Evolutionary conservation across 2,329 filamentous ascomycete species (phyloP).

Genomic region (Chrysoporthe deuterocubensis): DNA sequence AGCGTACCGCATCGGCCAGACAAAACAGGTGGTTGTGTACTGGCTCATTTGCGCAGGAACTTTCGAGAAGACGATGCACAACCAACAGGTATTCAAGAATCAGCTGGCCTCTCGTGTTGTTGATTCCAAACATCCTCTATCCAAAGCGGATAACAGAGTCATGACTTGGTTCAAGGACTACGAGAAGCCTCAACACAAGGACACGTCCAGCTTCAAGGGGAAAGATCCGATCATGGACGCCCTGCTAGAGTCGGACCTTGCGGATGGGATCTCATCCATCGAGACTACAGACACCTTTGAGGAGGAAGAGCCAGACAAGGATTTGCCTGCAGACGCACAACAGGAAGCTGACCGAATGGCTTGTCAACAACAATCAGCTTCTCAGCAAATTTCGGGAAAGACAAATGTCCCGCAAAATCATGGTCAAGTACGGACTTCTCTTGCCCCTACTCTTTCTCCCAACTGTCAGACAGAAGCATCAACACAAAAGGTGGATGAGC

Average conservation of each 20-base stretch:
- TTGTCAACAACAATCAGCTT: neutral
- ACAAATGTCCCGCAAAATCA: neutral
- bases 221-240: conserved; percentile 66
- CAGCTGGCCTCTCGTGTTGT: conserved; percentile 80
- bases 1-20: conserved; percentile 83
- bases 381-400: neutral
- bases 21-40: conserved; percentile 82
- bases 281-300: conserved; percentile 74
- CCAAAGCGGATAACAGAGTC: conserved; percentile 61
- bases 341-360: conserved; percentile 54
- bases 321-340: conserved; percentile 64
- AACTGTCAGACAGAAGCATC: neutral
- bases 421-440: neutral
- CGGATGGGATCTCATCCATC: conserved; percentile 56
- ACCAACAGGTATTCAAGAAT: conserved; percentile 78
- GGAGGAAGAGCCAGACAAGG: conserved; percentile 65
- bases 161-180: conserved; percentile 64
- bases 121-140: conserved; percentile 78
- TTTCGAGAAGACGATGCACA: conserved; percentile 75
- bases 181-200: conserved; percentile 52
- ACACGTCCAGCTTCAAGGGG: conserved; percentile 57
- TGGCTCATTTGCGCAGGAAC: conserved; percentile 79
- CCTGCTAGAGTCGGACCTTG: conserved; percentile 45
- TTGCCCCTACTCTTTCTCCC: neutral
- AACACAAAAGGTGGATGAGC: neutral